phyloP scores from a whole-genome alignment of 371 early-diverging fungal species.

The Smittium culicis region DNA sequence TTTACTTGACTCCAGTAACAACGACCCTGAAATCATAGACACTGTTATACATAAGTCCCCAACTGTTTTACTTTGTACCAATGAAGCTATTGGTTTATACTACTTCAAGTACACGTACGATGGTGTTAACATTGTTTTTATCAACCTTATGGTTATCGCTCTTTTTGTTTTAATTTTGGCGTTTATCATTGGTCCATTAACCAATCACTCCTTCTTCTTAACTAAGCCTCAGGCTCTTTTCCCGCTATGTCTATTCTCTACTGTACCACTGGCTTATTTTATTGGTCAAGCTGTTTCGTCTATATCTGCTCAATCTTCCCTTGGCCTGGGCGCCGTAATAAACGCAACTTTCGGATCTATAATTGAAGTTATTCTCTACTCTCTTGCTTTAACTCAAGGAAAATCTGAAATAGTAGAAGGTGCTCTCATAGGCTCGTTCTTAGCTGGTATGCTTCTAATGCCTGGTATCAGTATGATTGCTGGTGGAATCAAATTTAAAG shows the following conservation, averaged over 20 bases:
- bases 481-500: slow-evolving; percentile 77
- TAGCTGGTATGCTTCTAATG: slow-evolving; percentile 75
- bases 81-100: slow-evolving; percentile 59
- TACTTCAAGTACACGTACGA: slow-evolving; percentile 89
- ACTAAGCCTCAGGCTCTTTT: slow-evolving; percentile 55
- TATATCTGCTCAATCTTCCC: slow-evolving; percentile 82
- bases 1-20: too few relatives aligned
- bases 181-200: slow-evolving; percentile 47
- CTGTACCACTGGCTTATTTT: slow-evolving; percentile 85
- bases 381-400: slow-evolving; percentile 73
- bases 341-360: slow-evolving; percentile 96
- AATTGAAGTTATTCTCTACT: slow-evolving; percentile 85
- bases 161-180: slow-evolving; percentile 69
- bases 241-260: slow-evolving; percentile 58
- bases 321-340: slow-evolving; percentile 85
- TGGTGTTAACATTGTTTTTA: slow-evolving; percentile 90
- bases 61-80: slow-evolving; percentile 56
- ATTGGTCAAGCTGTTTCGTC: slow-evolving; percentile 94
- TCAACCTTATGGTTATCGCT: slow-evolving; percentile 75
- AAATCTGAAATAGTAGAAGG: slow-evolving; percentile 84
- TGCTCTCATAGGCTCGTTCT: slow-evolving; percentile 76
- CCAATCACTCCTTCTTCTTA: slow-evolving; percentile 21
- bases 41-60: too few relatives aligned
- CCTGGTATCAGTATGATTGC: slow-evolving; percentile 90
- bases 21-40: too few relatives aligned